These are phyloP conservation scores for Novymonas esmeraldas DNA, from an alignment of 208 protist species.

Conservation along the genomic window DNA sequence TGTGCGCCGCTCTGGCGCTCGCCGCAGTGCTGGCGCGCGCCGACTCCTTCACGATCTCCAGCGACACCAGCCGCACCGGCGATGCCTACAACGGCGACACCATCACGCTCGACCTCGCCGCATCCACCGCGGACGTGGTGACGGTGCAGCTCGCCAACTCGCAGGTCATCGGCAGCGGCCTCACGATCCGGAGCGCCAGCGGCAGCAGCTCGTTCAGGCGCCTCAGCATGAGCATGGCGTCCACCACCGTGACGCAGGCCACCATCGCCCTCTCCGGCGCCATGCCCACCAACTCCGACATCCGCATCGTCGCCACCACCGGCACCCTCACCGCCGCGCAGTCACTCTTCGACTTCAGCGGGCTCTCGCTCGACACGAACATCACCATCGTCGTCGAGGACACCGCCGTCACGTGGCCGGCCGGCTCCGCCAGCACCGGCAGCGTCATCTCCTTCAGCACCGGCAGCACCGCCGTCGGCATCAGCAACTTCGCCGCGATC, in stretches of 20 bases:
- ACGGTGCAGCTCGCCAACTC: constrained; percentile 21
- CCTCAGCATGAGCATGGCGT: constrained; percentile 14
- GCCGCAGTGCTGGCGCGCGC: constrained; percentile 16
- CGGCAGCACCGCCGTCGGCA: constrained; percentile 10
- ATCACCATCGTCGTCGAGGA: constrained; percentile 16
- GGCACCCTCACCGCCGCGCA: constrained; percentile 11
- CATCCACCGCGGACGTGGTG: constrained; percentile 3
- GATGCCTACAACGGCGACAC: constrained; percentile 14
- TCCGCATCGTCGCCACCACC: constrained; percentile 23
- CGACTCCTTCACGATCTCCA: background rate
- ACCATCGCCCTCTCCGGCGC: constrained; percentile 10
- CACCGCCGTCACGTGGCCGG: constrained; percentile 17
- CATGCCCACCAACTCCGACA: constrained; percentile 28
- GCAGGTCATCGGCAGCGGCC: constrained; percentile 15
- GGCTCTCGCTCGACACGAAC: constrained; percentile 14
- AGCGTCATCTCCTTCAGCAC: constrained; percentile 13
- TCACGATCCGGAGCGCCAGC: constrained; percentile 5
- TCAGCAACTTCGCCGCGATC: constrained; percentile 6
- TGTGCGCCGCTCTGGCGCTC: constrained; percentile 27
- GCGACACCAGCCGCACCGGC: constrained; percentile 7
- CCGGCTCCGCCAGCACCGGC: constrained; percentile 1
- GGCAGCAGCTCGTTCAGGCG: background rate
- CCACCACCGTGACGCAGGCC: constrained; percentile 11
- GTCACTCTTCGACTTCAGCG: constrained; percentile 31
- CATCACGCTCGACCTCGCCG: constrained; percentile 15